Evolutionary conservation across 2,329 filamentous ascomycete species (phyloP), one percentile per base, ranked within the genome.

Genomic region (Trichoderma sp.): DNA sequence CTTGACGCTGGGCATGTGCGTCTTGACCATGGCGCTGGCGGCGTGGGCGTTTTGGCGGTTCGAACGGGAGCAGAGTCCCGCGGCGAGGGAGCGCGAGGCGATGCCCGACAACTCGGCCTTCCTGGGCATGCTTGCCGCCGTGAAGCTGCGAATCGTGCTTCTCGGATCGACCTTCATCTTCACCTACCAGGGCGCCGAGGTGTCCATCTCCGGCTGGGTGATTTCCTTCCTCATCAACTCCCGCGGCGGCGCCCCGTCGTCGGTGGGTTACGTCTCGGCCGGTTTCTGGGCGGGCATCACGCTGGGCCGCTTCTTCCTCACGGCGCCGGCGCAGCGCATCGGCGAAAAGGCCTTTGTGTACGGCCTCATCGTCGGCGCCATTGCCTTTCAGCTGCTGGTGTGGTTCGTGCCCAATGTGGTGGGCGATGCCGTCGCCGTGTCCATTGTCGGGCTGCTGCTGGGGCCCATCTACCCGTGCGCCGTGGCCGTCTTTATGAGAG

Each of bases 161-260:
- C 84, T 96, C 0, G 92, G 92, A 3, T 90, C 92, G 0, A 78
- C 93, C 11, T 96, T 96, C 82, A 92, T 96, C 78, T 96, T 96
- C 77, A 88, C 89, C 31, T 96, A 97, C 78, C 92, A 96, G 79
- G 93, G 92, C 40, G 91, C 91, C 43, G 93, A 96, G 79, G 92
- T 96, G 19, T 90, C 89, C 69, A 92, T 95, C 72, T 92, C 91
- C 0, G 92, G 93, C 65, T 96, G 93, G 93, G 90, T 95, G 60
- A 93, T 95, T 71, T 93, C 91, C 2, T 96, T 94, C 81, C 82
- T 96, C 49, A 93, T 96, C 78, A 86, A 86, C 61, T 87, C 89
- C 71, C 89, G 92, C 47, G 82, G 88, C 68, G 92, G 92, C 16
- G 85, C 91, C 73, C 91, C 92, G 7, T 83, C 86, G 0, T 83